Evolutionary conservation across 139 green algal genomes (phyloP), one percentile per base, ranked within the genome.

Genomic region (Tetradesmus lagerheimii): DNA sequence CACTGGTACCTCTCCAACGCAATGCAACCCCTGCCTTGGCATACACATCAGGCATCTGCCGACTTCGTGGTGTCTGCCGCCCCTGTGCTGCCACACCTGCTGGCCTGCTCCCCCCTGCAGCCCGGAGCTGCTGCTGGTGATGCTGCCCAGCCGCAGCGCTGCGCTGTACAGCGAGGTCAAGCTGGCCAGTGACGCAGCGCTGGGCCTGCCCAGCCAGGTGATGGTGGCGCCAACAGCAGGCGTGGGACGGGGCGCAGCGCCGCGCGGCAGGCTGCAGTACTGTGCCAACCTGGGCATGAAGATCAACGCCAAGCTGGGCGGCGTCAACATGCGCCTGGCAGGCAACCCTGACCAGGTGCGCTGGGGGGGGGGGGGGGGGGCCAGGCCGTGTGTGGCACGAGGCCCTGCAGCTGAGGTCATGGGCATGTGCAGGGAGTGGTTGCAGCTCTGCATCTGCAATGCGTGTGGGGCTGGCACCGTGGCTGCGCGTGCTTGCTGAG

Each of bases 301-400:
- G 90, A 93, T 98, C 57, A 98, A 98, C 86, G 92, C 93, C 88
- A 98, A 98, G 94, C 92, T 98, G 91, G 95, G 94, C 39, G 96
- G 96, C 45, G 90, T 93, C 85, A 97, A 97, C 85, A 90, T 94
- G 53, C 15, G 71, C 23, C 78, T 92, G 62, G 78, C 89, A 3
- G 89, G 81, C 6, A 84, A 81, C 86, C 87, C 87, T 38, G 79
- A 87, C 35, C 78, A 91, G 87, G 87, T 87, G 45, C 23, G 67
- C 35, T 85, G 35, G 25, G 43, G 38, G 50, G 29, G 15, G 0
- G 79, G 75, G 6, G 0, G 23, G n/a, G n/a, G 39, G 31, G 15
- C n/a, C 67, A 38, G 29, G 29, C 16, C 1, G 57, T 31, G 57
- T 23, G 4, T 20, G 57, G 57, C 25, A n/a, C 1, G 57, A 4